Evolutionary conservation across 1,284 basidiomycete species (phyloP).

Genomic region (Ganoderma leucocontextum): DNA sequence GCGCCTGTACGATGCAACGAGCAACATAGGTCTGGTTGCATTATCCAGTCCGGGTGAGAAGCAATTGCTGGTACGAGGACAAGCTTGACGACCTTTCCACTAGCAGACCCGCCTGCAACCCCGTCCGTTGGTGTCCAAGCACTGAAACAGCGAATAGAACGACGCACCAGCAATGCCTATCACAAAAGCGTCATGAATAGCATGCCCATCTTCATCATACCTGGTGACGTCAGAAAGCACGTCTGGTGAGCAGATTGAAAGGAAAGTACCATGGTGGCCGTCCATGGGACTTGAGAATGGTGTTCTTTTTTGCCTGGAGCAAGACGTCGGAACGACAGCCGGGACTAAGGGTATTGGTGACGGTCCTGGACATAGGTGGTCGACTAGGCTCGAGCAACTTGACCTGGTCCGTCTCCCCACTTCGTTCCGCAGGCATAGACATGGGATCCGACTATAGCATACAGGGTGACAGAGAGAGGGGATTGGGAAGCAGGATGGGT

Average conservation of each 20-base stretch:
- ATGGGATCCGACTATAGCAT: background rate
- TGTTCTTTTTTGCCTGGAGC: conserved; percentile 68
- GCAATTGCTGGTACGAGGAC: conserved; percentile 19
- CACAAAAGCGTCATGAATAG: conserved; percentile 84
- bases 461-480: background rate
- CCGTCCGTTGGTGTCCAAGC: background rate
- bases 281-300: conserved; percentile 84
- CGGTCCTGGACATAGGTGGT: conserved; percentile 31
- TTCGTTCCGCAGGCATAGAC: background rate
- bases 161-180: conserved; percentile 89
- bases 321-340: conserved; percentile 29
- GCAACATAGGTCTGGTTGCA: conserved; percentile 86
- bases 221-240: conserved; percentile 46
- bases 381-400: conserved; percentile 20
- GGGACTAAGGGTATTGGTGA: conserved; percentile 25
- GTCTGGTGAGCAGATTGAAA: background rate
- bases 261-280: conserved; percentile 76
- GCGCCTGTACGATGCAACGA: conserved; percentile 80
- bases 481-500: background rate
- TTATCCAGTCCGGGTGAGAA: conserved; percentile 13
- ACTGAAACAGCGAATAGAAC: conserved; percentile 21
- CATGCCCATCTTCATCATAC: conserved; percentile 79
- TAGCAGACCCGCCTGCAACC: conserved; percentile 84
- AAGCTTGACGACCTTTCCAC: conserved; percentile 79
- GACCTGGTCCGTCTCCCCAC: conserved; percentile 16